phyloP scores from a whole-genome alignment of 176 grass and related monocot species.

The Phoenix roebelenii region DNA sequence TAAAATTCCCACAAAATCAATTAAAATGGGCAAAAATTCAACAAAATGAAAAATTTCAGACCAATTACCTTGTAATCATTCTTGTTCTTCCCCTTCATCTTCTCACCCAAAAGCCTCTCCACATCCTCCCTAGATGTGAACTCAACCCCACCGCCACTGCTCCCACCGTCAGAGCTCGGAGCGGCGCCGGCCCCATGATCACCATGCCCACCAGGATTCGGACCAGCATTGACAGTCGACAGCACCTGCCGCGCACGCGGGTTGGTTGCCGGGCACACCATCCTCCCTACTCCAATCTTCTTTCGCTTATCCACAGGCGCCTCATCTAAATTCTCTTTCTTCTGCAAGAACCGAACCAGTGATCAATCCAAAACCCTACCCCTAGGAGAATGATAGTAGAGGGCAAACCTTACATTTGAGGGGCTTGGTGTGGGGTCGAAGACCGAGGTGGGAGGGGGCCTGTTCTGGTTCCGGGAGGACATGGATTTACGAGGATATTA shows the following conservation, averaged over 20 bases:
- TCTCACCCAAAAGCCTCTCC: conserved; percentile 50
- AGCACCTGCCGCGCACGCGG: conserved; percentile 26
- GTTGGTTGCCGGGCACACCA: conserved; percentile 20
- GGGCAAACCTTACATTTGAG: conserved; percentile 19
- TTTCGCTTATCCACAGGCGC: conserved; percentile 16
- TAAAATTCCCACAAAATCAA: background rate
- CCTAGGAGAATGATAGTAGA: background rate
- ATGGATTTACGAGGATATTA: conserved; percentile 15
- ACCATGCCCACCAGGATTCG: background rate
- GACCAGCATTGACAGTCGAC: conserved; percentile 7
- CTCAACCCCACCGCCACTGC: conserved; percentile 17
- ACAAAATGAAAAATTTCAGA: background rate
- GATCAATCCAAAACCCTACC: background rate
- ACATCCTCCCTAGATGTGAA: conserved; percentile 50
- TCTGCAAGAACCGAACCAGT: conserved; percentile 14
- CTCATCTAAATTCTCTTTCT: conserved; percentile 74
- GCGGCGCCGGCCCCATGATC: background rate
- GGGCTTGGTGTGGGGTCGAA: conserved; percentile 23
- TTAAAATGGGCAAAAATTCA: background rate
- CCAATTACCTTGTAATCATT: conserved; percentile 53
- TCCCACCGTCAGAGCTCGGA: conserved; percentile 10
- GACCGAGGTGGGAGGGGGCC: conserved; percentile 26
- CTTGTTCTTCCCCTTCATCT: conserved; percentile 81
- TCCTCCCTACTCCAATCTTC: conserved; percentile 26
- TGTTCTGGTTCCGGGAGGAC: conserved; percentile 8